These are phyloP conservation scores for Solanum infundibuliforme DNA, from an alignment of 257 asterid species.

Conservation along the genomic window DNA sequence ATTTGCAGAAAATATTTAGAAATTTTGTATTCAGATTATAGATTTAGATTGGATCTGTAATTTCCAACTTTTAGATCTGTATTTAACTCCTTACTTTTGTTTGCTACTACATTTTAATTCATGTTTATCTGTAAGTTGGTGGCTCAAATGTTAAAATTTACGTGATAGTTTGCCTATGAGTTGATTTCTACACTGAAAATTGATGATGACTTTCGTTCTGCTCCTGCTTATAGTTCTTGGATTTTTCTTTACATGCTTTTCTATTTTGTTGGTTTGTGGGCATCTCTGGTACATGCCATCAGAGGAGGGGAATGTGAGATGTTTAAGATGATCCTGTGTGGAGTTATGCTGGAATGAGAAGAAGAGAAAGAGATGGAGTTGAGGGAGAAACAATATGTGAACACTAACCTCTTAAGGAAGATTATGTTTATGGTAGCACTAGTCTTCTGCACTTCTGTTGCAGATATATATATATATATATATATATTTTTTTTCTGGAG, in stretches of 20 bases:
- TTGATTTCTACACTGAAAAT: not conserved
- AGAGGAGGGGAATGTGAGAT: not conserved
- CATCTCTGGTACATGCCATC: not conserved
- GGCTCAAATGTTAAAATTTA: not conserved
- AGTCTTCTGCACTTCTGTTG: not conserved
- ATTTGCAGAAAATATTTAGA: constrained; percentile 8
- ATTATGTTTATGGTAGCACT: not conserved
- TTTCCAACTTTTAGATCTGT: constrained; percentile 3
- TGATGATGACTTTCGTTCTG: not conserved
- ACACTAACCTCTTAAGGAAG: not conserved
- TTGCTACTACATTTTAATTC: not conserved
- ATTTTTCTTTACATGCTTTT: not conserved
- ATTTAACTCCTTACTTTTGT: not conserved
- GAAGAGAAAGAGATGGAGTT: not conserved
- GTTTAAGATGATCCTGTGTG: not conserved
- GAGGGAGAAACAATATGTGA: not conserved
- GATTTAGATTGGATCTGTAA: constrained; percentile 19
- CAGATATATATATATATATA: not conserved
- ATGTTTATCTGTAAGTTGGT: not conserved
- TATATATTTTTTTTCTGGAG: too few species aligned
- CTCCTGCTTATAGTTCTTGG: not conserved
- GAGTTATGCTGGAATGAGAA: not conserved
- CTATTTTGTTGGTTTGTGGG: not conserved
- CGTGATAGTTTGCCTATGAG: not conserved
- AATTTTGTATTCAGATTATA: constrained; percentile 1